Evolutionary conservation across 352 stramenopile genomes (phyloP), one percentile per base, ranked within the genome.

Genomic region (Pythium scleroteichum): DNA sequence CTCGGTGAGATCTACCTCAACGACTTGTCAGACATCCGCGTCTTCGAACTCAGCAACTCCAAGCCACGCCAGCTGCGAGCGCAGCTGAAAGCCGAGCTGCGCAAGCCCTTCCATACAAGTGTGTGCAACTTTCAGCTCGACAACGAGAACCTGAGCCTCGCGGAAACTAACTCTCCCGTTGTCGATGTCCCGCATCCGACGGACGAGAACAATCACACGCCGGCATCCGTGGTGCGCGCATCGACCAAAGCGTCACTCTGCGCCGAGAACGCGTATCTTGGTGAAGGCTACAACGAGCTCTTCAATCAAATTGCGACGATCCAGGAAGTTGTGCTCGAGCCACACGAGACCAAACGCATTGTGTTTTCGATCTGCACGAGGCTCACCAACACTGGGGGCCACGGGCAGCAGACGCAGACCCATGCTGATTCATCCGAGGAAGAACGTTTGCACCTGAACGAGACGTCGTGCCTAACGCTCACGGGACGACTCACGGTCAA

Each of bases 1-100:
- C 72, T 96, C 26, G 85, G 86, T 26, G 85, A 95, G 23, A 76
- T 96, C 32, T 96, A 96, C 69, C 69, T 96, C 26, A 94, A 93
- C 57, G 87, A 95, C 56, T 68, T 95, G 22, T 94, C 85, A 9
- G 78, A 90, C 57, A 82, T 96, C 50, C 86, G 82, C 53, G 72
- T 92, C 47, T 88, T 96, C 42, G 84, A 96, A 53, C 52, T 96
- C 49, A 75, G 66, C 39, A 96, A 96, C 60, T 62, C 74, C 13
- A 85, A 75, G 54, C 22, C 77, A 19, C 72, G 72, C 9, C 60
- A 64, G 4, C 35, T 96, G 29, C 76, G 75, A 32, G 56, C 95
- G n/a, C 67, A 82, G 51, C 71, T 96, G 33, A 80, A 79, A 20
- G 74, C 74, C 7, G 86, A 96, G 59, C 66, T 95, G 55, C 79